Conservation (phyloP, 139 green algal species). For the Coccomyxa sp. region DNA sequence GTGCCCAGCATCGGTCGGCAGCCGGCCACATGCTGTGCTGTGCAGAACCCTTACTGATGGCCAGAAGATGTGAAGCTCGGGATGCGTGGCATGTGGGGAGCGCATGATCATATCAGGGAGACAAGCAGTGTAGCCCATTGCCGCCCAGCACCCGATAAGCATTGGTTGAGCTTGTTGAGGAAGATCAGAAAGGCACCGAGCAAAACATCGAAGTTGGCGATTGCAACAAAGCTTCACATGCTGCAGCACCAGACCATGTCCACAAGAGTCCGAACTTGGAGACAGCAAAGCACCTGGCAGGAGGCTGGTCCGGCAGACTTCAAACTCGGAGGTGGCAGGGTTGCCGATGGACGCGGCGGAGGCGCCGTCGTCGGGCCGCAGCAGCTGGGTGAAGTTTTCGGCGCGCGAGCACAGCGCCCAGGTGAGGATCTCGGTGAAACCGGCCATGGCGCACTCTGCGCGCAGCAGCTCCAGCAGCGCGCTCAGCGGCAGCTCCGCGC, state of each 20-base stretch:
- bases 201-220: neutral
- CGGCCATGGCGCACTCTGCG: constrained; percentile 74
- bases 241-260: too few species aligned
- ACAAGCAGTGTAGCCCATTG: too few species aligned
- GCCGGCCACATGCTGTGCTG: too few species aligned
- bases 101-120: too few species aligned
- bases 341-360: constrained; percentile 88
- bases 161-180: too few species aligned
- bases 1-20: too few species aligned
- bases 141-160: too few species aligned
- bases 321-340: constrained; percentile 90
- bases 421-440: constrained; percentile 72
- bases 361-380: constrained; percentile 54
- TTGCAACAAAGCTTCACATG: too few species aligned
- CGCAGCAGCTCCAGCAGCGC: constrained; percentile 85
- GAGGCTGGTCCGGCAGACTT: constrained; percentile 66
- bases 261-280: too few species aligned
- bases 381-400: constrained; percentile 86
- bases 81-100: neutral
- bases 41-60: too few species aligned
- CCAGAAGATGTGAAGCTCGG: too few species aligned
- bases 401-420: constrained; percentile 83
- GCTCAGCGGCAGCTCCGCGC: constrained; percentile 87
- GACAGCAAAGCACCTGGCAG: constrained; percentile 24
- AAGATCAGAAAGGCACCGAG: neutral